A percentile compares a stretch with the other conserved stretches of the same genome.
Conservation (phyloP, 1,139 yeast genomes). For the Nakaseomyces sp. region DNA sequence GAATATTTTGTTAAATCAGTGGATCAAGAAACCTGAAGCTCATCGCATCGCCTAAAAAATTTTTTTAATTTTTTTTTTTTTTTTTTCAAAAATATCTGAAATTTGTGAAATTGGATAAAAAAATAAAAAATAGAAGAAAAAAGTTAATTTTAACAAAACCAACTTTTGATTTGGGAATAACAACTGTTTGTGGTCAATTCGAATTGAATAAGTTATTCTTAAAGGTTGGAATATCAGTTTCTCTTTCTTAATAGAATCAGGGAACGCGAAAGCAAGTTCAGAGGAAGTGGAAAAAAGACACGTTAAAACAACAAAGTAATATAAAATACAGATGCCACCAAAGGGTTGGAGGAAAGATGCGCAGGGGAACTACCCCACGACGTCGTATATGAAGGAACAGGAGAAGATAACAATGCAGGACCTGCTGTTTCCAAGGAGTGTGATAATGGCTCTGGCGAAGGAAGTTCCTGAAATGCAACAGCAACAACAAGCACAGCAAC, state of each 20-base stretch:
- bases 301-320: not conserved
- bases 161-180: too few species aligned
- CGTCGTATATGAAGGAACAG: conserved; percentile 36
- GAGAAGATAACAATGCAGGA: conserved; percentile 61
- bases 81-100: too few species aligned
- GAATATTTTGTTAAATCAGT: too few species aligned
- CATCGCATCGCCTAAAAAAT: not conserved
- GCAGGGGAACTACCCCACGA: conserved; percentile 52
- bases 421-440: conserved; percentile 56
- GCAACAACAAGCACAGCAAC: conserved; percentile 18
- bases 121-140: too few species aligned
- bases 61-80: not conserved
- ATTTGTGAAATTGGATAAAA: not conserved
- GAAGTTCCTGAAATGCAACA: conserved; percentile 26
- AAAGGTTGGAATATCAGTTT: too few species aligned
- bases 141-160: too few species aligned
- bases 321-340: conserved; percentile 50
- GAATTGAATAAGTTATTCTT: too few species aligned
- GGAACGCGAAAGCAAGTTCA: too few species aligned
- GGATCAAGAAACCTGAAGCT: too few species aligned
- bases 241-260: too few species aligned
- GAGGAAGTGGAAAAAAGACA: too few species aligned
- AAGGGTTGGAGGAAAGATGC: conserved; percentile 76
- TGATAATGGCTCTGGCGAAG: conserved; percentile 53
- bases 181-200: too few species aligned